phyloP scores from a whole-genome alignment of 208 protist genomes.

The Acanthamoeba royreba region DNA sequence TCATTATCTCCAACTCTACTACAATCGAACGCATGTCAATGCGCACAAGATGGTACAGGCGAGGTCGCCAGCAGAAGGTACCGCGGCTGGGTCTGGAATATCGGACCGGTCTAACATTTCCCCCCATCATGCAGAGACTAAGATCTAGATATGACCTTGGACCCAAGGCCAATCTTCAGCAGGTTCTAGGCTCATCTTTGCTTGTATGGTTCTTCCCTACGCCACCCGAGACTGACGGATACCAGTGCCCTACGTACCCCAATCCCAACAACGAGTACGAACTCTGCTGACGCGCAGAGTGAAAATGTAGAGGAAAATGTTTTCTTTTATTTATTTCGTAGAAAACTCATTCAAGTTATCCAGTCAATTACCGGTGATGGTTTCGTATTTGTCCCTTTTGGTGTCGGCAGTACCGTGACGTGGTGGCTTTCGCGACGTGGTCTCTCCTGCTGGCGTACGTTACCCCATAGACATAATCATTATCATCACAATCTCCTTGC shows the following conservation, averaged over 20 bases:
- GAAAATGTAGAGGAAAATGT: neutral
- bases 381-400: neutral
- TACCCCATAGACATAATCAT: too few species aligned
- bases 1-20: neutral
- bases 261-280: neutral
- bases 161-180: neutral
- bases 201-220: neutral
- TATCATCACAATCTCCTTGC: too few species aligned
- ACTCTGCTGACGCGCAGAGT: too few species aligned
- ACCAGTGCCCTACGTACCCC: neutral
- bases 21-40: neutral
- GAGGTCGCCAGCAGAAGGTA: neutral
- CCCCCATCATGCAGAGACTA: neutral
- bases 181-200: neutral
- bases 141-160: neutral
- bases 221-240: neutral
- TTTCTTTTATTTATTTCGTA: neutral
- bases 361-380: neutral
- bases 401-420: neutral
- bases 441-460: too few species aligned
- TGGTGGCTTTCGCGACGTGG: too few species aligned
- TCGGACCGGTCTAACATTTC: neutral
- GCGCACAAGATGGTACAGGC: neutral
- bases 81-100: neutral
- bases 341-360: neutral